phyloP scores from a whole-genome alignment of 176 grass and related monocot species.

The Poa annua region DNA sequence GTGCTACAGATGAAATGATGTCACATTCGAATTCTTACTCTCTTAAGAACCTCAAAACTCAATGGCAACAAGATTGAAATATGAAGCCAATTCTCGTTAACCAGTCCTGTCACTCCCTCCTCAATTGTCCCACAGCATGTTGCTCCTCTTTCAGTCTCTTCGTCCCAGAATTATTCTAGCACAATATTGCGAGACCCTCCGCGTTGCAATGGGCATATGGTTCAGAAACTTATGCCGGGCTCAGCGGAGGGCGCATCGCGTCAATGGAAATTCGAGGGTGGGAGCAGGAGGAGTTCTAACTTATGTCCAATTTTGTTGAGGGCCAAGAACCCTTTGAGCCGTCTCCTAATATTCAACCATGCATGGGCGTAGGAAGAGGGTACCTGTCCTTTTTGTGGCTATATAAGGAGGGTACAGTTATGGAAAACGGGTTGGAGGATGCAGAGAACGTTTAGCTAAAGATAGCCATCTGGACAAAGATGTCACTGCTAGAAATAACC shows the following conservation, averaged over 20 bases:
- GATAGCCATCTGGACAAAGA: constrained; percentile 34
- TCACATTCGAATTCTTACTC: constrained; percentile 40
- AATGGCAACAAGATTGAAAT: constrained; percentile 31
- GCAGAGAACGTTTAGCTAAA: constrained; percentile 42
- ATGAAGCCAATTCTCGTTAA: constrained; percentile 32
- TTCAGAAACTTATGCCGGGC: constrained; percentile 28
- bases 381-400: constrained; percentile 32
- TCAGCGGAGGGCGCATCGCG: constrained; percentile 38
- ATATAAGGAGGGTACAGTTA: constrained; percentile 48
- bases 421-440: constrained; percentile 46
- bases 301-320: constrained; percentile 45
- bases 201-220: constrained; percentile 16
- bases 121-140: constrained; percentile 31
- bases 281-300: constrained; percentile 34
- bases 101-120: constrained; percentile 12
- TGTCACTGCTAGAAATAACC: constrained; percentile 39
- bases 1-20: neutral
- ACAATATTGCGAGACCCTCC: constrained; percentile 33
- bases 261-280: constrained; percentile 37
- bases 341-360: constrained; percentile 37
- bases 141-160: constrained; percentile 30
- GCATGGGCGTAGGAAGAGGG: constrained; percentile 41
- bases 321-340: constrained; percentile 39
- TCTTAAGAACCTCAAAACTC: constrained; percentile 28
- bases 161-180: constrained; percentile 32